A percentile compares a stretch with the other conserved stretches of the same genome.
These are phyloP conservation scores for Pseudogymnoascus sp. DNA, from an alignment of 2,329 filamentous ascomycete genomes.

Conservation along the genomic window DNA sequence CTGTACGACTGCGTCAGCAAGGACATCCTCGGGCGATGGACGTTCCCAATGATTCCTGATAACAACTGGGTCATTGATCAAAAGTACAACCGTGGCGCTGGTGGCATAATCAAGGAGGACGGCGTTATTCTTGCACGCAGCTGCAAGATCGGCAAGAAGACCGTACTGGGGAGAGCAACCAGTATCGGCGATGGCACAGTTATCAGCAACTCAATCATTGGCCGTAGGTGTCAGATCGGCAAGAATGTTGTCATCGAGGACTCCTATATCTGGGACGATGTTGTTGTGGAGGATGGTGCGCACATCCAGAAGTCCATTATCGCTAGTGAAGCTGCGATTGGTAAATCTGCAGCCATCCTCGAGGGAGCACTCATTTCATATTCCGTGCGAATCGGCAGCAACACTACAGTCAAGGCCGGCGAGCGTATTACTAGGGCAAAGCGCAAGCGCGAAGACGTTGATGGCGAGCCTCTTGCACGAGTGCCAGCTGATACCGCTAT, in stretches of 20 bases:
- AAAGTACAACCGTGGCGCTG: conserved; percentile 61
- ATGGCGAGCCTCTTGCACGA: conserved; percentile 17
- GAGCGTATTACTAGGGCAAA: conserved; percentile 37
- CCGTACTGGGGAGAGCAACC: conserved; percentile 69
- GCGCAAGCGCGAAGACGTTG: conserved; percentile 29
- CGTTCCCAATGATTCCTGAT: conserved; percentile 82
- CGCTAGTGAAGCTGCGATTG: conserved; percentile 63
- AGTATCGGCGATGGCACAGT: conserved; percentile 64
- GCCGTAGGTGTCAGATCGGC: conserved; percentile 78
- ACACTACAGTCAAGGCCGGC: conserved; percentile 36
- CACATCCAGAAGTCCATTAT: conserved; percentile 66
- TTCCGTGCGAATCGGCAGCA: conserved; percentile 63
- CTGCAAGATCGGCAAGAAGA: conserved; percentile 59
- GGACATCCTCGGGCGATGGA: conserved; percentile 81
- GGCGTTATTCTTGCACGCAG: conserved; percentile 66
- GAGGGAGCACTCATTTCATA: conserved; percentile 73
- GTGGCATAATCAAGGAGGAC: conserved; percentile 70
- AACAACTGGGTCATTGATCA: conserved; percentile 75
- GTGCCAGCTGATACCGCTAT: conserved; percentile 41
- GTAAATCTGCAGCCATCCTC: conserved; percentile 60
- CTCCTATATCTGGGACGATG: conserved; percentile 83
- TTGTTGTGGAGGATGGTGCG: conserved; percentile 65
- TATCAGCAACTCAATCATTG: conserved; percentile 71
- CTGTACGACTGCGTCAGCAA: conserved; percentile 84
- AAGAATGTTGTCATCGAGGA: conserved; percentile 71